Evolutionary conservation across 805 yeast species (phyloP), one percentile per base, ranked within the genome.

Genomic region (Kodamaea restingae): DNA sequence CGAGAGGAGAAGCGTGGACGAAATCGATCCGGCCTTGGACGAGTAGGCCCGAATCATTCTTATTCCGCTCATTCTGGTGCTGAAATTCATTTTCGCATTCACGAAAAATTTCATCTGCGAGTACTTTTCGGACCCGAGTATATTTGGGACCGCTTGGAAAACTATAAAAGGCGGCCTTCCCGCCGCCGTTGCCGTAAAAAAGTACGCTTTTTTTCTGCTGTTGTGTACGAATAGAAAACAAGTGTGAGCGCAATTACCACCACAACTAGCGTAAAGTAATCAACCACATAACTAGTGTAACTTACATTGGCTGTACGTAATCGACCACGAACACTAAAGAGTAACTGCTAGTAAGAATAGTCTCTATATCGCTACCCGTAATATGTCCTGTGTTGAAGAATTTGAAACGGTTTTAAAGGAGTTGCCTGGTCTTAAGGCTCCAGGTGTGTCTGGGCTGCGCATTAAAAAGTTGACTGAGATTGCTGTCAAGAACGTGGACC

Each of bases 391-490:
- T 17, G 58, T 64, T 43, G 71, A 69, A 50, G 68, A 73, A 48
- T 75, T 76, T 51, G 77, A 73, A 46, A 46, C 61, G 35, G 65
- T 68, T 22, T 60, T 75, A 42, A 70, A 67, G 47, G 80, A 76
- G 54, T 57, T 77, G 39, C 67, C 75, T 20, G 70, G 75, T 4
- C 64, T 84, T 51, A 83, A 81, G 62, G 78, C 96, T 11, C 91
- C 91, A 10, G 98, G 98, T 44, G 93, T 91, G 38, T 88, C 97
- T 20, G 98, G 98, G 32, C 80, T 95, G 40, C 88, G 96, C 67
- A 93, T 91, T 63, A 86, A 86, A 61, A 81, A 81, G 55, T 70
- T 90, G 56, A 85, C 91, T 33, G 84, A 85, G 41, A 60, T 85
- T 45, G 95, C 96, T 41, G 70, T 81, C 44, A 75, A 75, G 48